These are phyloP conservation scores for Croton laevigatus DNA, from an alignment of 441 rosid species.

Conservation along the genomic window DNA sequence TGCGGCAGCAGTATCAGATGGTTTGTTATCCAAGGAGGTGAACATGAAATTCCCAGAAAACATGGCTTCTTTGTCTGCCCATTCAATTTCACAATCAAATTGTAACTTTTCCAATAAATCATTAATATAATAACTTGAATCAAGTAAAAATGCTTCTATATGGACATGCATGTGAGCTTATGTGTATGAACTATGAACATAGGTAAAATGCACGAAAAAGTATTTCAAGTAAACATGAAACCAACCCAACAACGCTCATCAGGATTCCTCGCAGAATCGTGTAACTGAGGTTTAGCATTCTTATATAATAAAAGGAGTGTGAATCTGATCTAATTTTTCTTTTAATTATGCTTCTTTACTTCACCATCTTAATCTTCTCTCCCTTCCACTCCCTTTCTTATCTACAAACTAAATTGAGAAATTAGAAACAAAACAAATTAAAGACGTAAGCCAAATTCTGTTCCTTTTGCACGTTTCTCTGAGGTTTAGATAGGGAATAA, in stretches of 20 bases:
- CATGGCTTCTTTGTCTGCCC: slow-evolving; percentile 83
- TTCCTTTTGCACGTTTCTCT: neutral
- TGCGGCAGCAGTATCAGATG: slow-evolving; percentile 22
- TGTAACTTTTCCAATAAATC: neutral
- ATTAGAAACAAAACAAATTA: no score
- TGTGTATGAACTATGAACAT: neutral
- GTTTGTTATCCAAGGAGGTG: slow-evolving; percentile 51
- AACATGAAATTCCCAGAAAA: slow-evolving; percentile 86
- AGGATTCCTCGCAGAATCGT: neutral
- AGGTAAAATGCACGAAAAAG: neutral
- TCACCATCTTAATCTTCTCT: neutral
- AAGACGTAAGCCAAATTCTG: no score
- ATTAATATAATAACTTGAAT: neutral
- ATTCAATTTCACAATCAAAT: slow-evolving; percentile 26
- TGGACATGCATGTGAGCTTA: neutral
- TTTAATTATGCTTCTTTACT: neutral
- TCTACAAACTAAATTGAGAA: neutral
- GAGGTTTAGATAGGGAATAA: neutral
- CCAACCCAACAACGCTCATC: no score
- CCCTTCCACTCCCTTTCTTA: neutral
- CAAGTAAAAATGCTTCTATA: neutral
- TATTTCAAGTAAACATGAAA: no score
- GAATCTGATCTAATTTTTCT: neutral
- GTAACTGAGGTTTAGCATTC: neutral
- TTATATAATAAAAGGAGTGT: neutral